Evolutionary conservation across 805 yeast species (phyloP).

Genomic region (Starmera quercuum): DNA sequence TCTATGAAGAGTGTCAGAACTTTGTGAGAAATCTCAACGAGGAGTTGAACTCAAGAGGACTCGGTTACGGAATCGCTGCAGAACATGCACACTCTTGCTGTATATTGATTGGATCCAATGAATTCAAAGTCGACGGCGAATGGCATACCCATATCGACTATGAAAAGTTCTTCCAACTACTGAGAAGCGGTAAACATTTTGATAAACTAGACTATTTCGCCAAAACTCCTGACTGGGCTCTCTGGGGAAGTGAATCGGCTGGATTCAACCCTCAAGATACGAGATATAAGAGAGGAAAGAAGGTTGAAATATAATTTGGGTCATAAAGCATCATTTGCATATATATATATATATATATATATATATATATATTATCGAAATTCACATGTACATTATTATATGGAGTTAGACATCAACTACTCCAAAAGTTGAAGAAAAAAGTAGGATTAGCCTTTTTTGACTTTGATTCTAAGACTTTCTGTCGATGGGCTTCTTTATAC

Average conservation of each 20-base stretch:
- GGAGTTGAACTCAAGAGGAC: conserved; percentile 59
- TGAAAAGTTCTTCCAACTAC: conserved; percentile 61
- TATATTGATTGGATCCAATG: conserved; percentile 69
- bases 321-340: too few relatives aligned
- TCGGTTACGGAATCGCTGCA: conserved; percentile 78
- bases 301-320: conserved; percentile 42
- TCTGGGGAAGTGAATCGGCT: conserved; percentile 76
- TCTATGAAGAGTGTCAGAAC: conserved; percentile 78
- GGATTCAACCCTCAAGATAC: conserved; percentile 89
- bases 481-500: too few relatives aligned
- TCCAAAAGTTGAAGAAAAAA: background rate
- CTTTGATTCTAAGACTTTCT: too few relatives aligned
- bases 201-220: conserved; percentile 73
- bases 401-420: background rate
- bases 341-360: background rate
- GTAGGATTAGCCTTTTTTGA: too few relatives aligned
- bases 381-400: background rate
- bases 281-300: conserved; percentile 46
- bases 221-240: conserved; percentile 87
- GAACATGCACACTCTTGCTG: conserved; percentile 96
- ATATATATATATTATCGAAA: background rate
- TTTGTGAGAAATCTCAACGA: conserved; percentile 61
- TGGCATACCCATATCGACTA: conserved; percentile 93
- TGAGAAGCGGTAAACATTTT: conserved; percentile 57
- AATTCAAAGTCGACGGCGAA: conserved; percentile 58